Conservation (phyloP, 352 stramenopile genomes). For the Phytophthora vignae region DNA sequence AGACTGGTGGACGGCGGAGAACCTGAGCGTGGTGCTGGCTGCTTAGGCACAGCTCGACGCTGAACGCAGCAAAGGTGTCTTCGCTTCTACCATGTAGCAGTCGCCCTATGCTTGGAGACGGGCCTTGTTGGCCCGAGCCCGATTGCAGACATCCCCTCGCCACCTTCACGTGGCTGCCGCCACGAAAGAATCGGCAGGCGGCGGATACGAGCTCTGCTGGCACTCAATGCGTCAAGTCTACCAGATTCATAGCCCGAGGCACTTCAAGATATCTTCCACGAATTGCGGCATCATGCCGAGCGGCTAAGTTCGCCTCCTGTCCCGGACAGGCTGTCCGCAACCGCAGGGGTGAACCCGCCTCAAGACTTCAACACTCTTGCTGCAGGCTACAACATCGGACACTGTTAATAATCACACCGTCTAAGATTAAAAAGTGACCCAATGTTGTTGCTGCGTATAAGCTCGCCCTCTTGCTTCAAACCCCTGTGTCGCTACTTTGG, state of each 20-base stretch:
- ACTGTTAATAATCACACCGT: background rate
- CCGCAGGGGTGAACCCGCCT: no score
- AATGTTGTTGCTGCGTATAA: no score
- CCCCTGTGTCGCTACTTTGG: no score
- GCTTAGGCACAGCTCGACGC: conserved; percentile 26
- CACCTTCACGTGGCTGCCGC: conserved; percentile 1
- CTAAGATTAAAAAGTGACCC: background rate
- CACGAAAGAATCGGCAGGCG: conserved; percentile 20
- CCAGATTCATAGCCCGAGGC: background rate
- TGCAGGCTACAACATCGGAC: background rate
- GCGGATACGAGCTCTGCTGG: background rate
- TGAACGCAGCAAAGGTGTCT: conserved; percentile 8
- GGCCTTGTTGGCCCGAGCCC: background rate
- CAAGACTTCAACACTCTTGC: no score
- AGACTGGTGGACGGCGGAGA: conserved; percentile 10
- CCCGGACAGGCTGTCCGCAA: no score
- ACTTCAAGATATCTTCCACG: background rate
- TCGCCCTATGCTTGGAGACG: conserved; percentile 14
- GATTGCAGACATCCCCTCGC: conserved; percentile 6
- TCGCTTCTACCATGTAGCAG: background rate
- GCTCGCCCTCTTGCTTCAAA: no score
- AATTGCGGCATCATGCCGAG: conserved; percentile 1
- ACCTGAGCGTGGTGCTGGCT: background rate
- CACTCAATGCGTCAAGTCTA: background rate
- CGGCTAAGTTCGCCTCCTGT: background rate